Evolutionary conservation across 805 yeast genomes (phyloP), one percentile per base, ranked within the genome.

Genomic region (Yarrowia porcina): DNA sequence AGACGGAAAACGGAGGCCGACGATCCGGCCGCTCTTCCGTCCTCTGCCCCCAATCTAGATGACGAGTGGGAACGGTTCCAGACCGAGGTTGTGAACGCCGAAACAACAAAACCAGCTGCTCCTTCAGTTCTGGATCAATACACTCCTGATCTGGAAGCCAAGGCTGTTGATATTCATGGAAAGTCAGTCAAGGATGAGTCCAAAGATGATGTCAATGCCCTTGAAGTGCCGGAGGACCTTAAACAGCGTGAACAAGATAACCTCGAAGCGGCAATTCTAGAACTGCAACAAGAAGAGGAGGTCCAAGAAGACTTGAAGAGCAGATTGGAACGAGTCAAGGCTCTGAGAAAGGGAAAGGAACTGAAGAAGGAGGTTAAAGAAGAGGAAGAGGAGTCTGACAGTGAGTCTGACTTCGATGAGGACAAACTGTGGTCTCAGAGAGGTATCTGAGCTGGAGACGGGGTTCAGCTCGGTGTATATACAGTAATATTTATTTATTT

Each of bases 21-120:
- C 25, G 59, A 35, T 32, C 57, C 41, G 57, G 41, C 39, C n/a
- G 27, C 17, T 13, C 38, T 17, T 28, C 38, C 35, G 17, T n/a
- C 28, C 20, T n/a, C 27, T 7, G 35, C 23, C 3, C 10, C 33
- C n/a, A 15, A 45, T 20, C 42, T 52, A 25, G 59, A 52, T 12
- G 59, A 52, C 21, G 59, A 52, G 25, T 52, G 59, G 59, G 59
- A 35, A 5, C 59, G 59, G 12, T 52, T 52, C 33, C 59, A 52
- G 44, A 35, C 23, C 25, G 59, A 52, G 44, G 59, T 52, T 7
- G 44, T 45, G 11, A 15, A 52, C 7, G 17, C 44, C 8, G 44
- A 33, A 18, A 33, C 28, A 9, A 3, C 21, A n/a, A 35, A 33
- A 9, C 32, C 30, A 5, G 17, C 18, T 28, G 17, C 18, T 28